Evolutionary conservation across 371 early-diverging fungal genomes (phyloP).

Genomic region (Mortierella sp.): DNA sequence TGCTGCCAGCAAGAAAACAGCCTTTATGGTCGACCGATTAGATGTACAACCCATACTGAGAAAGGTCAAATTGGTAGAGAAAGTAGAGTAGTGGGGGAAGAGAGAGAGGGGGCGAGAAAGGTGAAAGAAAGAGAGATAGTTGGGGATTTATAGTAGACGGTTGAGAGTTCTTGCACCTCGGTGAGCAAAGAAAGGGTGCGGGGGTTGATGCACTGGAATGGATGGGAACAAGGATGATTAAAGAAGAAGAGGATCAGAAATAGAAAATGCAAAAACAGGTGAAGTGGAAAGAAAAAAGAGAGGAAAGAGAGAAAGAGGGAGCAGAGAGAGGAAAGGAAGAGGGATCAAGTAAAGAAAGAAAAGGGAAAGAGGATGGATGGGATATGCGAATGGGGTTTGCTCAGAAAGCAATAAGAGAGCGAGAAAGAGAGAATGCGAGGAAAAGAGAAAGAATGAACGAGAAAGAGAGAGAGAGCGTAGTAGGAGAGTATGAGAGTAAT

Average conservation of each 20-base stretch:
- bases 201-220: neutral
- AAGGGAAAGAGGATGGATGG: neutral
- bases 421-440: neutral
- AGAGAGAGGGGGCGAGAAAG: neutral
- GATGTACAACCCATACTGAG: constrained; percentile 8
- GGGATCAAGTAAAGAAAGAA: neutral
- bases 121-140: neutral
- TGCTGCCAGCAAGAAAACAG: neutral
- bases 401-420: neutral
- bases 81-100: neutral
- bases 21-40: neutral
- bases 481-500: neutral
- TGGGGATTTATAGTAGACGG: neutral
- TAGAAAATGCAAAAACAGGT: neutral
- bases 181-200: neutral
- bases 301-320: neutral
- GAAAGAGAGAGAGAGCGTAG: neutral
- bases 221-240: neutral
- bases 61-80: no score
- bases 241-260: no score
- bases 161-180: neutral
- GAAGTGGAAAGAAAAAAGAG: neutral
- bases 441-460: neutral
- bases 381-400: neutral
- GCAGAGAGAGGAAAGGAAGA: neutral